Base-by-base conservation (phyloP, 2,329 filamentous ascomycete genomes). In the Aspergillus calidoustus region DNA sequence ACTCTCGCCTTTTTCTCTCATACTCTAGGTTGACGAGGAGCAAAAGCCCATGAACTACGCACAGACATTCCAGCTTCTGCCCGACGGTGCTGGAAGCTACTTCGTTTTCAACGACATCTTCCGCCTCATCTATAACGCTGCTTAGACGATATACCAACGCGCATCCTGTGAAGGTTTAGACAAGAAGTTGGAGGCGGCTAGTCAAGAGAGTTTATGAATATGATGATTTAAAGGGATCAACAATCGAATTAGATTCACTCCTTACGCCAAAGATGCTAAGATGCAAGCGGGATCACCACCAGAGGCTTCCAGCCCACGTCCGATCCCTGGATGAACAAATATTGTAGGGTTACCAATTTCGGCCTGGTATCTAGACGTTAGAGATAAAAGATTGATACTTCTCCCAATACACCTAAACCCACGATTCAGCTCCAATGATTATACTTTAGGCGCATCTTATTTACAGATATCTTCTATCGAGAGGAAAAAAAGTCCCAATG, bases 91-190 rank as follows among this genome's bases (percentile, higher is more conserved):
- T 54, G 89, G 88, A 70, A 88, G 84, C 80, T 97, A 90, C 83
- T 97, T 87, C 78, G 91, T 98, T 76, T 89, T 89, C 83, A 97
- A 98, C 84, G 94, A 98, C 79, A 82, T 98, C 77, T 98, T 98
- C 88, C 91, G 91, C 81, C 87, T 98, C 65, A 86, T 97, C 70
- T 94, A 91, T 80, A 66, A 71, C 54, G 70, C 69, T 38, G 52
- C 57, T 59, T 59, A 59, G 31, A 48, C 15, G 28, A 62, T 62
- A 66, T 64, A 49, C 28, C 38, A 44, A 31, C 19, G 17, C 25
- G 47, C 5, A 13, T 15, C 13, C 15, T 5, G 34, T 41, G 11
- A 15, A 15, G 9, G 9, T 17, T 41, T 41, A 41, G 34, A 41
- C 13, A 11, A 41, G 34, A 41, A 41, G 34, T 41, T 41, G 11